Evolutionary conservation across 2,329 filamentous ascomycete species (phyloP).

Genomic region (Incumbomyces delicatus): DNA sequence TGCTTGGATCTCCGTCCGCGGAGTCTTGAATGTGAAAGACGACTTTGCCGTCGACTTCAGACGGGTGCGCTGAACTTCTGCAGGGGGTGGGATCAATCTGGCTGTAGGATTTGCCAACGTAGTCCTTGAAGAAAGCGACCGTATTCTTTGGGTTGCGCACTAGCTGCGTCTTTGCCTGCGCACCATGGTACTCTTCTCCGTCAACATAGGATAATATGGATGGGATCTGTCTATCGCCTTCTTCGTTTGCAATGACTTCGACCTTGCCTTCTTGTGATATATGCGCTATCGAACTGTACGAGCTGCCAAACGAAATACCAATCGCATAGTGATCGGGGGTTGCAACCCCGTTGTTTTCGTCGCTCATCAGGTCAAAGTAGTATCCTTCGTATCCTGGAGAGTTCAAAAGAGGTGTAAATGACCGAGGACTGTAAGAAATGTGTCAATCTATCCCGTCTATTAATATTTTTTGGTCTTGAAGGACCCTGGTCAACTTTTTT

Average conservation of each 20-base stretch:
- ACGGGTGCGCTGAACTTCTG: conserved; percentile 84
- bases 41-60: conserved; percentile 61
- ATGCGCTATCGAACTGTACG: conserved; percentile 92
- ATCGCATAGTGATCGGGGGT: conserved; percentile 59
- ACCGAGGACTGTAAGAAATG: too few relatives aligned
- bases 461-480: too few relatives aligned
- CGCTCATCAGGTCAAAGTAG: conserved; percentile 29
- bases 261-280: conserved; percentile 81
- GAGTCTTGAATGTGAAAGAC: conserved; percentile 79
- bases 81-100: conserved; percentile 92
- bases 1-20: conserved; percentile 53
- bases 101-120: conserved; percentile 88
- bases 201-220: conserved; percentile 88
- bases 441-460: too few relatives aligned
- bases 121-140: conserved; percentile 91
- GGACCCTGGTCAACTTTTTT: conserved; percentile 14
- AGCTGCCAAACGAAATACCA: conserved; percentile 96
- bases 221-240: conserved; percentile 96
- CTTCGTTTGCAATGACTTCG: conserved; percentile 97
- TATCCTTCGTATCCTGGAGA: neutral
- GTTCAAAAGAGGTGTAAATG: neutral
- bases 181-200: conserved; percentile 92
- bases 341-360: conserved; percentile 43
- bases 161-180: conserved; percentile 88
- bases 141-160: conserved; percentile 90